phyloP scores from a whole-genome alignment of 352 stramenopile species.

The Globisporangium takayamanum region DNA sequence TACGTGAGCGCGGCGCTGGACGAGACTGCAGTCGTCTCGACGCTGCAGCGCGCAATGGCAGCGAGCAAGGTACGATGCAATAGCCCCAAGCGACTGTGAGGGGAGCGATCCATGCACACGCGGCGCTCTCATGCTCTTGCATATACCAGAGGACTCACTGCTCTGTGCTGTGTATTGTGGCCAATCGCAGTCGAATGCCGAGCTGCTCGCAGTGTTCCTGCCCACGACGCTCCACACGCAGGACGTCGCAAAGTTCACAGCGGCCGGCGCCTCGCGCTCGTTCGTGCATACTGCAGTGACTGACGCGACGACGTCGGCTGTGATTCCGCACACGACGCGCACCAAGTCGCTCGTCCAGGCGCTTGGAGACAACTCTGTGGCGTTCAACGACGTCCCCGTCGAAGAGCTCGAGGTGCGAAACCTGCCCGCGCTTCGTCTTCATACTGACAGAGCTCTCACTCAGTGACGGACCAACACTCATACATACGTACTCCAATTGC shows the following conservation, averaged over 20 bases:
- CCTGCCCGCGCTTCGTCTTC: background rate
- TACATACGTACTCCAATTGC: background rate
- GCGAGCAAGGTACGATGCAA: constrained; percentile 2
- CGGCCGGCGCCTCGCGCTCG: constrained; percentile 13
- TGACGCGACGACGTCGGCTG: constrained; percentile 45
- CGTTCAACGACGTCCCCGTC: constrained; percentile 15
- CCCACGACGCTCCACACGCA: constrained; percentile 31
- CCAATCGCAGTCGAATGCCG: constrained; percentile 11
- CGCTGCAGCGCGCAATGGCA: constrained; percentile 17
- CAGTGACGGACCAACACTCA: background rate
- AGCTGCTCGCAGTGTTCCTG: constrained; percentile 62
- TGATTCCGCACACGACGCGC: constrained; percentile 70
- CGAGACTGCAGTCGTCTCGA: constrained; percentile 25
- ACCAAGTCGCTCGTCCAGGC: constrained; percentile 23
- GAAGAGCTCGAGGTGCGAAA: constrained; percentile 15
- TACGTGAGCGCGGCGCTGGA: constrained; percentile 47
- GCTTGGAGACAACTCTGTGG: constrained; percentile 5
- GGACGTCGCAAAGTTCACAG: constrained; percentile 36
- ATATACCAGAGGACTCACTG: background rate
- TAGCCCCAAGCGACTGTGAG: background rate
- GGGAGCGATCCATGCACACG: no score
- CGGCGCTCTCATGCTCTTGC: no score
- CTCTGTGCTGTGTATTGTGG: background rate
- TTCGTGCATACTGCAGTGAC: constrained; percentile 46
- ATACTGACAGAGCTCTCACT: background rate